Conservation (phyloP, 2,329 filamentous ascomycete genomes). For the Dactylellina drechsleri region DNA sequence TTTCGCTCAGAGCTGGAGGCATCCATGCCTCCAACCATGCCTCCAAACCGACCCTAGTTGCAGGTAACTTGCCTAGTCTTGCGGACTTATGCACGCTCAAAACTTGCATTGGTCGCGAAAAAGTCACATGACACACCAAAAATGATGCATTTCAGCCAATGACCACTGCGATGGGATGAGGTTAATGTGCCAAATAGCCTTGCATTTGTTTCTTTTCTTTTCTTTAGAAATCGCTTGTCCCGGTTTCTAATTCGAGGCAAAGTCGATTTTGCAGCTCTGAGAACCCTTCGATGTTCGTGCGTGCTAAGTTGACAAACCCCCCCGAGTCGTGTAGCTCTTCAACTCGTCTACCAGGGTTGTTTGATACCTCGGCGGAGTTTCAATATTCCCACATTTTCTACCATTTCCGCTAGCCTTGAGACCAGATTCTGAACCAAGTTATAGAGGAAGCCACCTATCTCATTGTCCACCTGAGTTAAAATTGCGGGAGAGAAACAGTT, state of each 20-base stretch:
- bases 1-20: conserved; percentile 53
- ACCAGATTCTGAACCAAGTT: conserved; percentile 9
- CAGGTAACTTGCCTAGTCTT: conserved; percentile 49
- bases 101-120: conserved; percentile 35
- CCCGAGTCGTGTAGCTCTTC: conserved; percentile 35
- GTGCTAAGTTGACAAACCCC: conserved; percentile 29
- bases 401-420: conserved; percentile 21
- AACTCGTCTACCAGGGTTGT: conserved; percentile 28
- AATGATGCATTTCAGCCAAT: conserved; percentile 48
- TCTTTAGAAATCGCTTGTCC: conserved; percentile 51
- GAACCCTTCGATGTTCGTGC: conserved; percentile 31
- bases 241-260: conserved; percentile 55
- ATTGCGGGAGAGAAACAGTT: conserved; percentile 4
- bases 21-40: conserved; percentile 50
- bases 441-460: conserved; percentile 8
- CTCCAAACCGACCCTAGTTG: conserved; percentile 45
- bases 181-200: conserved; percentile 50
- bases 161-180: conserved; percentile 48
- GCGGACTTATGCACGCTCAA: conserved; percentile 48
- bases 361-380: conserved; percentile 27
- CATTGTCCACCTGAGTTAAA: conserved; percentile 15
- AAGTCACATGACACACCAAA: conserved; percentile 55
- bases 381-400: conserved; percentile 1
- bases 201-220: conserved; percentile 54
- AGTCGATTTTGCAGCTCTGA: conserved; percentile 33